Evolutionary conservation across 257 asterid genomes (phyloP), one percentile per base, ranked within the genome.

Genomic region (Solanum medicagineum): DNA sequence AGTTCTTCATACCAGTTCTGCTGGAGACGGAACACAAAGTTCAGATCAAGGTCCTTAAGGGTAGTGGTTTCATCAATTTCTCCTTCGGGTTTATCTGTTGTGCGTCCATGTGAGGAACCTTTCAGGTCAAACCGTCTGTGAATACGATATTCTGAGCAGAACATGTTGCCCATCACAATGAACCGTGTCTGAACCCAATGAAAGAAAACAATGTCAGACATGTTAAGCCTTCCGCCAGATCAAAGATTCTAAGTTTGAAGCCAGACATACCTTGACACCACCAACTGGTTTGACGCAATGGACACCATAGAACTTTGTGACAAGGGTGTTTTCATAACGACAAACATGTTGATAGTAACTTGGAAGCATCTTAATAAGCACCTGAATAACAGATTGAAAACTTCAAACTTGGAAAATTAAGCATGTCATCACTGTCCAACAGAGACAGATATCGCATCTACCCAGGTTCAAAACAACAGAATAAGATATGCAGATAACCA

Each of bases 231-330:
- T 51, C 40, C 20, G 66, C 16, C 44, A 5, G 53, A 63, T 24
- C 68, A 73, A n/a, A 83, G 74, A 26, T 4, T 16, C 62, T 42
- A 42, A 89, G 62, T 42, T 69, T 51, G 20, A 84, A 83, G 81
- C 73, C 69, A 4, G 45, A 85, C 68, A 62, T 89, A 97, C 99
- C 98, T 97, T 97, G 26, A 94, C 92, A 16, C 99, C 98, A 10
- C 99, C 99, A 22, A 94, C 94, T 45, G 99, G 99, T 90, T 97
- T 97, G 84, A 97, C 98, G 85, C 99, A 97, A 86, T 97, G 99
- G 85, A 97, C 99, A 2, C 99, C 99, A 45, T 56, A 97, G 89
- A 97, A 97, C 91, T 95, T 97, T 1, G 99, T 93, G 54, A 97
- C 95, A 3, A 97, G 94, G 75, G 99, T 92, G 86, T 93, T 95